Evolutionary conservation across 2,329 filamentous ascomycete genomes (phyloP), one percentile per base, ranked within the genome.

Genomic region (Acrocalymma vagum): DNA sequence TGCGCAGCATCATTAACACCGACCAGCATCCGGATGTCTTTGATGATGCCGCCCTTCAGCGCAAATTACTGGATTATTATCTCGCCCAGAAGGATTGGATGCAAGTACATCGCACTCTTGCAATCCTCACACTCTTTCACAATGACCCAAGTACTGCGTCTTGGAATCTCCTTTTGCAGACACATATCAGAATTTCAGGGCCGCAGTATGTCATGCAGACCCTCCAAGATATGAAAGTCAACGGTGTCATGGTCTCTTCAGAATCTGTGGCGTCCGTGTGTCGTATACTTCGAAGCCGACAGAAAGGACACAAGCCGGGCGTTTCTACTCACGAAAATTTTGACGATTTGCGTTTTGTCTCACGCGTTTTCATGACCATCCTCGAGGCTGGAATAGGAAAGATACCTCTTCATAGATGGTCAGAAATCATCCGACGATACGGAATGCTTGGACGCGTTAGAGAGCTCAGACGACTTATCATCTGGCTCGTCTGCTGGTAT

Each of bases 11-110:
- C 8, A 55, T 85, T 6, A 58, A 74, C 25, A 84, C 78, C 50
- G 84, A 88, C 58, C 79, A 85, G 42, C 84, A 87, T 66, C 83
- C 83, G 2, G 83, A 86, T 45, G 74, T 78, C 6, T 78, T 85
- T 33, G 83, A 84, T 51, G 78, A 87, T 55, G 50, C 46, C 5
- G 49, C 69, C 5, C 67, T 80, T 9, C 84, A 86, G 55, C 76
- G 81, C 46, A 67, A 69, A 3, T 67, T 87, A 4, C 69, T 87
- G 3, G 51, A 70, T 4, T 72, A 72, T 9, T 83, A 81, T 55
- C 72, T 82, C 16, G 62, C 73, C n/a, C 63, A 66, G 20, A 67
- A 71, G 29, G 78, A 85, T 44, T 77, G 73, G 72, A 51, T 56
- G 11, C 75, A 78, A 42, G 79, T 80, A 35, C 77, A 81, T 41